Percentiles rank a stretch among this genome's conserved stretches.
phyloP scores from a whole-genome alignment of 2,329 filamentous ascomycete species.

The Ophidiomyces ophidiicola region DNA sequence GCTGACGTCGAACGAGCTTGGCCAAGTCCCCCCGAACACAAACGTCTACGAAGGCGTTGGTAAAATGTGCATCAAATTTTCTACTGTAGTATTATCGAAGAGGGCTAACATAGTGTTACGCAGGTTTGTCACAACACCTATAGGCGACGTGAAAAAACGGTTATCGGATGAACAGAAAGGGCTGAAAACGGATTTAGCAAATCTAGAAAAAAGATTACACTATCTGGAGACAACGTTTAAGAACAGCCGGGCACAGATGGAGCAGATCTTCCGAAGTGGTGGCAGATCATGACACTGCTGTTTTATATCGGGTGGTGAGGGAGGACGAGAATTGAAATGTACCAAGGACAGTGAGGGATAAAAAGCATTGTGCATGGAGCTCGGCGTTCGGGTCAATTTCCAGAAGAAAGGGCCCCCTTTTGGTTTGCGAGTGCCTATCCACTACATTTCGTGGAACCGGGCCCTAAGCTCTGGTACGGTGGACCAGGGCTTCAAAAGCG shows the following conservation, averaged over 20 bases:
- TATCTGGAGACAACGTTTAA: conserved; percentile 92
- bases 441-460: too few species aligned
- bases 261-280: conserved; percentile 63
- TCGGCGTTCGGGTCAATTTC: too few species aligned
- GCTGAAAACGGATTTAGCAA: conserved; percentile 64
- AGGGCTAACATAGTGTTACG: too few species aligned
- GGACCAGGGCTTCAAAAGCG: too few species aligned
- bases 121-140: conserved; percentile 79
- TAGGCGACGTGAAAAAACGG: conserved; percentile 60
- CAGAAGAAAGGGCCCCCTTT: too few species aligned
- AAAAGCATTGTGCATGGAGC: too few species aligned
- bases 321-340: too few species aligned
- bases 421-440: too few species aligned
- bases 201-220: conserved; percentile 74
- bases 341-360: too few species aligned
- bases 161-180: conserved; percentile 62
- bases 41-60: conserved; percentile 89
- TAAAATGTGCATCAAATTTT: conserved; percentile 71
- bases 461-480: too few species aligned
- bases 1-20: conserved; percentile 72
- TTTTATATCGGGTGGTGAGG: too few species aligned
- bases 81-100: too few species aligned
- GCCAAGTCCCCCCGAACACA: conserved; percentile 60
- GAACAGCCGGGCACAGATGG: conserved; percentile 83
- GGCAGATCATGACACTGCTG: conserved; percentile 25